phyloP scores from a whole-genome alignment of 2,329 filamentous ascomycete species.

The Paraphoma sp. region DNA sequence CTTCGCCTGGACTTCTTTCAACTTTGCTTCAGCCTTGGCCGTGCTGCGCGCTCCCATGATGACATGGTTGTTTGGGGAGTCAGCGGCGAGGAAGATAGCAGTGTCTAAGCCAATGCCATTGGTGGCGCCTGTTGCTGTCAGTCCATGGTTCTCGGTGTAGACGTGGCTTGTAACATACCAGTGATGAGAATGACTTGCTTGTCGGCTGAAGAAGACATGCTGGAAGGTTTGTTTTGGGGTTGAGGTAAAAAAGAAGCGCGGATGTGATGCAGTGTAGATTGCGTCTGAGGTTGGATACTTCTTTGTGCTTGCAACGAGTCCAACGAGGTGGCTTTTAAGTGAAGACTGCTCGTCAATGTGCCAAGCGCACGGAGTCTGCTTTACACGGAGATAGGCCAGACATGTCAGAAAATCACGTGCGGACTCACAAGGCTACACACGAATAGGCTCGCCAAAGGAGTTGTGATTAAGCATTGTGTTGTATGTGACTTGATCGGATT shows the following conservation, averaged over 20 bases:
- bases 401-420: background rate
- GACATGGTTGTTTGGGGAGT: slow-evolving; percentile 42
- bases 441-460: background rate
- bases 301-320: too few species aligned
- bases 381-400: background rate
- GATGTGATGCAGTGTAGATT: background rate
- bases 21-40: slow-evolving; percentile 39
- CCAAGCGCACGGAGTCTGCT: background rate
- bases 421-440: background rate
- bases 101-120: slow-evolving; percentile 47
- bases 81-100: slow-evolving; percentile 32
- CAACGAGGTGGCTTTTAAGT: background rate
- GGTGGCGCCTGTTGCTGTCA: slow-evolving; percentile 35
- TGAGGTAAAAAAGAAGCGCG: background rate
- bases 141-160: background rate
- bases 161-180: slow-evolving; percentile 11
- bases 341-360: background rate
- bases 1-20: slow-evolving; percentile 35
- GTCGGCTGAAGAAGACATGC: slow-evolving; percentile 13
- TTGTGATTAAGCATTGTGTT: background rate
- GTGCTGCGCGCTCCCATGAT: slow-evolving; percentile 43
- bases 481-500: background rate
- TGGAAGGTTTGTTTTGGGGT: background rate
- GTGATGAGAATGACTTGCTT: slow-evolving; percentile 41
- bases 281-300: too few species aligned